phyloP scores from a whole-genome alignment of 805 yeast genomes.

The Blastobotrys attinorum region DNA sequence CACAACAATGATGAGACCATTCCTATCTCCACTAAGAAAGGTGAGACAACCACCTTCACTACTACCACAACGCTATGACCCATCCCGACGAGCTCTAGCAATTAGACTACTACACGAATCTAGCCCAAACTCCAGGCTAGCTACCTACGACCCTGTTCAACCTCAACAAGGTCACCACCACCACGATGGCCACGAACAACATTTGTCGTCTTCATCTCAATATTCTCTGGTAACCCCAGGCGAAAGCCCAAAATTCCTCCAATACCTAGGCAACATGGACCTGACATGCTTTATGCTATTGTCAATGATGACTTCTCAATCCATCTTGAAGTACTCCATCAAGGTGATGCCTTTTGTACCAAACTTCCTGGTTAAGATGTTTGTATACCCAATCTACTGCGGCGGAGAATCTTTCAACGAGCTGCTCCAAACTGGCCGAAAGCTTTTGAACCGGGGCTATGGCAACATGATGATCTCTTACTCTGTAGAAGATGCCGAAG shows the following conservation, averaged over 20 bases:
- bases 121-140: no score
- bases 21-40: no score
- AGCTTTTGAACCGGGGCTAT: slow-evolving; percentile 64
- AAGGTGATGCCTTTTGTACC: slow-evolving; percentile 41
- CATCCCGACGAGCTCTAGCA: no score
- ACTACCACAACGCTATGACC: no score
- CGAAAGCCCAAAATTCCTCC: slow-evolving; percentile 16
- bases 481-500: slow-evolving; percentile 89
- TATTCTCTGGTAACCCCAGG: neutral
- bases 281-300: slow-evolving; percentile 25
- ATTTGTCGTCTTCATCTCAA: no score
- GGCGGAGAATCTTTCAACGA: slow-evolving; percentile 79
- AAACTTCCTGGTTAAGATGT: slow-evolving; percentile 53
- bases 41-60: no score
- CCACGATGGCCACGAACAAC: no score
- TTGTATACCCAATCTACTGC: slow-evolving; percentile 78
- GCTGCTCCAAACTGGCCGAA: slow-evolving; percentile 62
- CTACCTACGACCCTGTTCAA: no score
- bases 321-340: slow-evolving; percentile 26
- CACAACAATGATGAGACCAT: no score
- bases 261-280: slow-evolving; percentile 15
- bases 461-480: slow-evolving; percentile 92
- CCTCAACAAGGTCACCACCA: no score
- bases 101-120: neutral
- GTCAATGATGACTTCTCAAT: slow-evolving; percentile 27